phyloP scores from a whole-genome alignment of 805 yeast genomes.

The Ascoidea tarda region DNA sequence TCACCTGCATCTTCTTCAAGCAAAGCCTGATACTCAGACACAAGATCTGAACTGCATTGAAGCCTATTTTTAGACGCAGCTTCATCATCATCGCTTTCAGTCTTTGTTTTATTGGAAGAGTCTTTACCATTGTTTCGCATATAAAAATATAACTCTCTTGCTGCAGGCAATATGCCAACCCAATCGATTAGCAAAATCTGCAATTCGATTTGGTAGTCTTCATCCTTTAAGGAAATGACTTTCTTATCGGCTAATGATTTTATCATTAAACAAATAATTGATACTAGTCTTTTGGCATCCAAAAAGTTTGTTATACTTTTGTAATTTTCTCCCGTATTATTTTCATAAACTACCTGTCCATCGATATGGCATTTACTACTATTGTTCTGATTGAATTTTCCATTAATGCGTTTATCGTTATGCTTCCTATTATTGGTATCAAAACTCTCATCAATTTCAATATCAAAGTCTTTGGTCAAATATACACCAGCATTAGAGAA shows the following conservation, averaged over 20 bases:
- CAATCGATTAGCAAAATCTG: constrained; percentile 48
- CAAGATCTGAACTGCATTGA: too few species aligned
- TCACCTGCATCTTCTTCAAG: too few species aligned
- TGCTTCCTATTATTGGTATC: constrained; percentile 9
- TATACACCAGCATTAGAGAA: constrained; percentile 38
- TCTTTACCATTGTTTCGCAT: constrained; percentile 15
- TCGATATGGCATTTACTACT: too few species aligned
- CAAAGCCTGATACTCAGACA: too few species aligned
- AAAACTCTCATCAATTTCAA: constrained; percentile 12
- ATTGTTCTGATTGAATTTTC: too few species aligned
- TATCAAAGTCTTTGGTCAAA: constrained; percentile 22
- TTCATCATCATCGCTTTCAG: too few species aligned
- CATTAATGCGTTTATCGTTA: not conserved
- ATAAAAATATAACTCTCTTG: constrained; percentile 38
- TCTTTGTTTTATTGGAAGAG: too few species aligned
- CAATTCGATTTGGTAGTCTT: constrained; percentile 42
- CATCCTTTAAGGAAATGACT: constrained; percentile 27
- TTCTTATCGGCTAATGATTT: constrained; percentile 31
- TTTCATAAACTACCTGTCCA: too few species aligned
- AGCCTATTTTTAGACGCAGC: too few species aligned
- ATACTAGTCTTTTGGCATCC: constrained; percentile 24
- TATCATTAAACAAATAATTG: constrained; percentile 49
- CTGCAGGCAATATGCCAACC: constrained; percentile 51
- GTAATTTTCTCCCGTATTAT: not conserved
- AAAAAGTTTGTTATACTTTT: not conserved